Evolutionary conservation across 176 grass and related monocot species (phyloP).

Genomic region (Triticum turgidum): DNA sequence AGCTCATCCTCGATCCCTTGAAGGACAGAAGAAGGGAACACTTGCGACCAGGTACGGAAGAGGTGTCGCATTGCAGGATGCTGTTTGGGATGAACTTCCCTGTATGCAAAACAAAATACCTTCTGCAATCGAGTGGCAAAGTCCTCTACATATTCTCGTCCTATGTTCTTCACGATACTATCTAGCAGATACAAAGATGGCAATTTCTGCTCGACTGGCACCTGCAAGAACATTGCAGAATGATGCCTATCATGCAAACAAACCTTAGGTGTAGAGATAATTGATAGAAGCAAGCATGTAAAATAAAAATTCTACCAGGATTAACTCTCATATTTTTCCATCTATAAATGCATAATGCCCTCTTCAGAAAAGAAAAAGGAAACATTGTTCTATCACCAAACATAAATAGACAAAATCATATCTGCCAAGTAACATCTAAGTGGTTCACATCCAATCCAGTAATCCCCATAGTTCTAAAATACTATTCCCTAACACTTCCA

Average conservation of each 20-base stretch:
- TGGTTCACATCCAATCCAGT: conserved; percentile 8
- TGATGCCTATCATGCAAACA: conserved; percentile 3
- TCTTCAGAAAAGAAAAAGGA: conserved; percentile 21
- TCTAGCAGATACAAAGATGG: conserved; percentile 95
- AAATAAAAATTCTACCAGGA: conserved; percentile 18
- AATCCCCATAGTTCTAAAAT: not conserved
- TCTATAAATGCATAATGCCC: not conserved
- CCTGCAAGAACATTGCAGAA: conserved; percentile 60
- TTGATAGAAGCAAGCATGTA: conserved; percentile 8
- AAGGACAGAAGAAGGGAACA: conserved; percentile 73
- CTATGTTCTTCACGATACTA: conserved; percentile 99
- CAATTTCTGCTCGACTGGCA: conserved; percentile 83
- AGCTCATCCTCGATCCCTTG: conserved; percentile 80
- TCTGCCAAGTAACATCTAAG: not conserved
- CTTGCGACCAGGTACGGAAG: conserved; percentile 85
- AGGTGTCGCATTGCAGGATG: conserved; percentile 79
- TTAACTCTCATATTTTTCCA: conserved; percentile 3
- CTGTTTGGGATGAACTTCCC: conserved; percentile 66
- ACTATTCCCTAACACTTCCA: not conserved
- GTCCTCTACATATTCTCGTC: conserved; percentile 64
- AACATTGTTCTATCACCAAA: not conserved
- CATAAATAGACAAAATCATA: conserved; percentile 9
- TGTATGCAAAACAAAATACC: conserved; percentile 85
- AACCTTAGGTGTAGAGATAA: not conserved
- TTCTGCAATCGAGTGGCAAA: conserved; percentile 75